Evolutionary conservation across 208 protist species (phyloP).

Genomic region (Giardia duodenalis): DNA sequence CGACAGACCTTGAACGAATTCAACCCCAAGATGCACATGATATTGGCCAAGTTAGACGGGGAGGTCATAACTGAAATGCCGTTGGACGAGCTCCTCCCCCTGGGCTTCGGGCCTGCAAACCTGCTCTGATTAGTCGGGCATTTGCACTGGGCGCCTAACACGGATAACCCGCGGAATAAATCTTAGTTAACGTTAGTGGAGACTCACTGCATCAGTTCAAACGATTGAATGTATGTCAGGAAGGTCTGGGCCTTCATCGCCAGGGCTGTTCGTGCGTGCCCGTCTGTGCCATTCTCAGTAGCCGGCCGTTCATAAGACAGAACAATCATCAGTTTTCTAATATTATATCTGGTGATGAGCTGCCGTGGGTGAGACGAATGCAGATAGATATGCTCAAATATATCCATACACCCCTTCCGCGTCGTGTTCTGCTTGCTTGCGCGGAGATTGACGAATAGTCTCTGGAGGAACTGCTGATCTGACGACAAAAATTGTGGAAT

Average conservation of each 20-base stretch:
- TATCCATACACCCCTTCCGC: neutral
- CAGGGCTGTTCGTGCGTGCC: neutral
- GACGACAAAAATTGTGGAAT: neutral
- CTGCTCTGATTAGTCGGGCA: slow-evolving; percentile 3
- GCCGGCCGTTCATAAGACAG: neutral
- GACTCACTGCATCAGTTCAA: neutral
- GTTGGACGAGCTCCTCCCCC: slow-evolving; percentile 24
- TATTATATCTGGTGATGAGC: neutral
- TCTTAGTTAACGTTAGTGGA: too few relatives aligned
- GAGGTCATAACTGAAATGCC: neutral
- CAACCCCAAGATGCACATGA: slow-evolving; percentile 19
- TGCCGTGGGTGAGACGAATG: neutral
- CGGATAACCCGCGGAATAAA: too few relatives aligned
- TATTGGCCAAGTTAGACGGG: slow-evolving; percentile 14
- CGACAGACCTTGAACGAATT: slow-evolving; percentile 36
- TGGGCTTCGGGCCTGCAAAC: slow-evolving; percentile 31
- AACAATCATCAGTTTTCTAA: neutral
- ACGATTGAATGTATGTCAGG: neutral
- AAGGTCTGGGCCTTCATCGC: neutral
- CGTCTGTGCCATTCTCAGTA: too few relatives aligned
- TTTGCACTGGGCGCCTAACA: too few relatives aligned
- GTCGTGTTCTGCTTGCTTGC: neutral
- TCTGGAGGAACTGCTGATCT: neutral
- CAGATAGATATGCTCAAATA: neutral
- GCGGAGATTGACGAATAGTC: neutral